phyloP scores from a whole-genome alignment of 2,329 filamentous ascomycete species.

The Aspergillus niger region DNA sequence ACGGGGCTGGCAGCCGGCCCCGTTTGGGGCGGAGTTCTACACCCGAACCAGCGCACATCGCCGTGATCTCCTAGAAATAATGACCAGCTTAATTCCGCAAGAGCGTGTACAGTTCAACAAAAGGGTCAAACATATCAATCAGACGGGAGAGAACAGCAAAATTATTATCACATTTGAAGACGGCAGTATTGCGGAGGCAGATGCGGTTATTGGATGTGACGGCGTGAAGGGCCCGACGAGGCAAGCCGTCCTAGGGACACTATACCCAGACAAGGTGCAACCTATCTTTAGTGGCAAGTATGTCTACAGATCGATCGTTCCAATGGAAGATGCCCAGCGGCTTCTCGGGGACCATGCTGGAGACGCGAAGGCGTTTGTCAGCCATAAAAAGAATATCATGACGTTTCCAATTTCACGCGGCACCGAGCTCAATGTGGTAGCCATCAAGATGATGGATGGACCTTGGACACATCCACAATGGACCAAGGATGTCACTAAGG shows the following conservation, averaged over 20 bases:
- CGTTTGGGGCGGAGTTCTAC: neutral
- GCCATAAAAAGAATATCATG: neutral
- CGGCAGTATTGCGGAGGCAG: neutral
- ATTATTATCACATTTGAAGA: neutral
- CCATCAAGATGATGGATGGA: neutral
- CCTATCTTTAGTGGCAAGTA: neutral
- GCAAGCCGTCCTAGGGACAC: neutral
- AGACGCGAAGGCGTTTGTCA: neutral
- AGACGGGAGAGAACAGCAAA: conserved; percentile 7
- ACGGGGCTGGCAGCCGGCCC: neutral
- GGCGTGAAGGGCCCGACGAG: neutral
- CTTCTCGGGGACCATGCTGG: neutral
- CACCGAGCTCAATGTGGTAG: neutral
- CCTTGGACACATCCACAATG: neutral
- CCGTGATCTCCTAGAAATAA: conserved; percentile 36
- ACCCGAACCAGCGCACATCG: conserved; percentile 32
- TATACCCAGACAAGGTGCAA: neutral
- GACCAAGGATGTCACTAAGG: neutral
- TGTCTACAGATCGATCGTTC: conserved; percentile 3
- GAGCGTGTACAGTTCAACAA: conserved; percentile 40
- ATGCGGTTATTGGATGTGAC: conserved; percentile 3
- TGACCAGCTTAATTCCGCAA: conserved; percentile 33
- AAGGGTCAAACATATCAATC: conserved; percentile 23
- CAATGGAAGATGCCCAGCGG: neutral
- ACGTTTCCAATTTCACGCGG: neutral